Percentiles rank a stretch among this genome's conserved stretches.
phyloP scores from a whole-genome alignment of 352 stramenopile genomes.

The Globisporangium splendens region DNA sequence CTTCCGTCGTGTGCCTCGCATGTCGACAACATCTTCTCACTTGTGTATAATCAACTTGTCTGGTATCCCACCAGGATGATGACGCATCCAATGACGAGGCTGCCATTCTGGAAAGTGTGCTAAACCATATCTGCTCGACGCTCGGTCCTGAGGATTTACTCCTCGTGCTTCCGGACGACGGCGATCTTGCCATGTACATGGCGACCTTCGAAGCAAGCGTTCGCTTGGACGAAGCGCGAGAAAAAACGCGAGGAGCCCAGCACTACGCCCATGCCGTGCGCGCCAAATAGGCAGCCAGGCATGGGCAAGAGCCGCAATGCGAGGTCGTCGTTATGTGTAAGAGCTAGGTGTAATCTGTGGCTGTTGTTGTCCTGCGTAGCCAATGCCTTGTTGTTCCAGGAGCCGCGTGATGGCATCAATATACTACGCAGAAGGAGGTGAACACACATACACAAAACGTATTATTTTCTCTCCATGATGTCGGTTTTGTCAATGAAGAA shows the following conservation, averaged over 20 bases:
- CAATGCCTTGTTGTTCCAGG: slow-evolving; percentile 45
- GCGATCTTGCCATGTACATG: slow-evolving; percentile 71
- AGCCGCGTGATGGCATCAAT: slow-evolving; percentile 66
- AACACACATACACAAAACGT: too few species aligned
- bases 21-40: neutral
- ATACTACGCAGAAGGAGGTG: slow-evolving; percentile 27
- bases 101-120: slow-evolving; percentile 54
- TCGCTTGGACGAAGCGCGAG: slow-evolving; percentile 36
- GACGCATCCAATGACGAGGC: slow-evolving; percentile 21
- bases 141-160: slow-evolving; percentile 73
- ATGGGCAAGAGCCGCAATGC: neutral
- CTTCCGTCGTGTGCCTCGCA: too few species aligned
- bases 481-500: too few species aligned
- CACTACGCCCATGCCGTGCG: slow-evolving; percentile 1
- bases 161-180: slow-evolving; percentile 73
- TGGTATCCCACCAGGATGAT: slow-evolving; percentile 9
- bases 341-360: neutral
- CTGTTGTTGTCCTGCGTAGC: slow-evolving; percentile 15
- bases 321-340: neutral
- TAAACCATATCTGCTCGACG: slow-evolving; percentile 69
- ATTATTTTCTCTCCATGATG: too few species aligned
- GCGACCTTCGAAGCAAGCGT: slow-evolving; percentile 67
- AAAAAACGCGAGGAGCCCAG: slow-evolving; percentile 16
- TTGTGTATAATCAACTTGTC: neutral
- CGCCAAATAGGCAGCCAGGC: slow-evolving; percentile 1